These are phyloP conservation scores for Yarrowia galli DNA, from an alignment of 1,139 yeast species.

Conservation along the genomic window DNA sequence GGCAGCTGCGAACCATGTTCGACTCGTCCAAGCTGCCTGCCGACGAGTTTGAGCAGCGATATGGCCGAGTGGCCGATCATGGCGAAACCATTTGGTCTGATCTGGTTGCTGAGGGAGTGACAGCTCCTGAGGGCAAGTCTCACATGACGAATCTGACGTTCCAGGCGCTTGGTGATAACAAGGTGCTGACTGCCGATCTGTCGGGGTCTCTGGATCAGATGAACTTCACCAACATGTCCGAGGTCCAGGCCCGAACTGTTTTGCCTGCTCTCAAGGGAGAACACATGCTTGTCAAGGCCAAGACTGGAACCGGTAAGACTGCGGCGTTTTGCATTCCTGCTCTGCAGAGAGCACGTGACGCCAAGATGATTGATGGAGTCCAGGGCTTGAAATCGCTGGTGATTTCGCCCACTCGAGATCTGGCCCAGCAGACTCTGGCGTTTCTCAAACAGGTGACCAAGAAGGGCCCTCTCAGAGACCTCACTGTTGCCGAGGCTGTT, in stretches of 20 bases:
- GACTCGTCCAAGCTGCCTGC: conserved; percentile 24
- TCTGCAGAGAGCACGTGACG: conserved; percentile 61
- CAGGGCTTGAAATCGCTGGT: conserved; percentile 61
- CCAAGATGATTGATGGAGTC: conserved; percentile 46
- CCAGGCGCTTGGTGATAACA: conserved; percentile 47
- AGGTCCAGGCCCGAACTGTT: conserved; percentile 79
- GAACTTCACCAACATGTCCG: conserved; percentile 60
- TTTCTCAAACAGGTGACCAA: conserved; percentile 58
- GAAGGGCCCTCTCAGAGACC: conserved; percentile 50
- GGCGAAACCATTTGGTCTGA: conserved; percentile 43
- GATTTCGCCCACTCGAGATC: conserved; percentile 90
- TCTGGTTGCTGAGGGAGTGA: conserved; percentile 40
- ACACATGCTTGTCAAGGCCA: conserved; percentile 83
- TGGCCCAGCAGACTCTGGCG: conserved; percentile 81
- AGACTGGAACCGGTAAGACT: conserved; percentile 96
- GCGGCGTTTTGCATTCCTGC: conserved; percentile 86
- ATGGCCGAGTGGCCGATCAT: conserved; percentile 10
- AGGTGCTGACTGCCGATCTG: conserved; percentile 48
- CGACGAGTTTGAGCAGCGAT: conserved; percentile 13
- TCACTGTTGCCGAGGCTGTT: conserved; percentile 55
- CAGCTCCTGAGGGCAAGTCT: conserved; percentile 37
- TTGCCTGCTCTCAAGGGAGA: conserved; percentile 66
- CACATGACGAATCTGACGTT: conserved; percentile 48
- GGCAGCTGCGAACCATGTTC: conserved; percentile 31
- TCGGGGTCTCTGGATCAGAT: conserved; percentile 51